Evolutionary conservation across 176 grass and related monocot genomes (phyloP), one percentile per base, ranked within the genome.

Genomic region (Saccharum spontaneum): DNA sequence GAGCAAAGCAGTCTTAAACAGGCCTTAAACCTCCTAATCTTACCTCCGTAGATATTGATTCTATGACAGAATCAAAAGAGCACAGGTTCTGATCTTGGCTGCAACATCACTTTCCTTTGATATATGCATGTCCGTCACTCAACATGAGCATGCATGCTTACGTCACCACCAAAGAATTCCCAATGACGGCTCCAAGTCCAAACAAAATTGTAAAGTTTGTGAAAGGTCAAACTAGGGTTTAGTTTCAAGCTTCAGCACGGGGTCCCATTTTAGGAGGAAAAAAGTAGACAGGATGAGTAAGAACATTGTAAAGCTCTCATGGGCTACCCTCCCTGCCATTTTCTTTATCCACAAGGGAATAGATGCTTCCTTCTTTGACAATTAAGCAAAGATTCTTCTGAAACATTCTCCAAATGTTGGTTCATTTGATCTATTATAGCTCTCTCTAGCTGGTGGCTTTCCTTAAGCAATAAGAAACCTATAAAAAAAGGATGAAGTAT

Each of bases 351-450:
- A 28, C 69, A 79, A 99, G 88, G 89, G 93, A 99, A 95, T 99
- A 92, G 65, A 99, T 99, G 93, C 93, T 99, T 94, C 83, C 90
- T 95, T 92, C 90, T 92, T 96, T 94, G 84, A 94, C 91, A 94
- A 92, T 99, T 95, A 92, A 99, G 66, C 89, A 87, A 87, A 91
- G 84, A 95, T 96, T 96, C 91, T 90, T 94, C 88, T 86, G 87
- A 92, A 94, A 78, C 81, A 89, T 95, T 93, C 90, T 64, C 54
- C 74, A 90, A 62, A 81, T 81, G 74, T 75, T 75, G 76, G 41
- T 62, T 84, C 59, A 61, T 69, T 90, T 87, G 31, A 73, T 49
- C 74, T 79, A 68, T 30, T 79, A 26, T 34, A 81, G 68, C 22
- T 52, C 30, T 76, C 45, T 52, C 43, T 33, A 76, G 20, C 14